Percentiles rank a stretch among this genome's conserved stretches.
phyloP scores from a whole-genome alignment of 805 yeast species.

The Candida piceae region DNA sequence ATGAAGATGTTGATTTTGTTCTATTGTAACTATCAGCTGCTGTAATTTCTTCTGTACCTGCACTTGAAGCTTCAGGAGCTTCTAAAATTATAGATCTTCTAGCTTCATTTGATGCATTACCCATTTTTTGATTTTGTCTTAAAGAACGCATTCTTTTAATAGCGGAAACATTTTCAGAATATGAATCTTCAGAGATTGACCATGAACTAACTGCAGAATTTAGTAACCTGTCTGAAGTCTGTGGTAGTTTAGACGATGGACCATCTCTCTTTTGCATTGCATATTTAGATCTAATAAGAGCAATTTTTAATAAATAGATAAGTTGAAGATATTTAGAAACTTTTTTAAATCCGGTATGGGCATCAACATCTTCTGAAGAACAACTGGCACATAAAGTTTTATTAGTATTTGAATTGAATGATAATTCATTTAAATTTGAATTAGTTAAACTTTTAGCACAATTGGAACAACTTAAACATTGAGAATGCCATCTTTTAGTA shows the following conservation, averaged over 20 bases:
- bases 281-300: slow-evolving; percentile 65
- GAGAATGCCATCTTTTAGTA: slow-evolving; percentile 74
- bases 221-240: not conserved
- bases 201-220: not conserved
- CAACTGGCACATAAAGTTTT: slow-evolving; percentile 60
- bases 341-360: slow-evolving; percentile 49
- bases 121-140: slow-evolving; percentile 54
- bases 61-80: slow-evolving; percentile 47
- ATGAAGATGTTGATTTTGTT: not conserved
- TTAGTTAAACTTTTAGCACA: slow-evolving; percentile 45
- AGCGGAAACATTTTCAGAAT: slow-evolving; percentile 66
- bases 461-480: slow-evolving; percentile 62
- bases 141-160: slow-evolving; percentile 71
- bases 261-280: slow-evolving; percentile 42
- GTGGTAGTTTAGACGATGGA: slow-evolving; percentile 1
- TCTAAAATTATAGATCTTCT: slow-evolving; percentile 64
- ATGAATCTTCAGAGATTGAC: slow-evolving; percentile 37
- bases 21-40: slow-evolving; percentile 1
- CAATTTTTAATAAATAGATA: slow-evolving; percentile 73
- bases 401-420: slow-evolving; percentile 35
- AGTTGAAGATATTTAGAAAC: slow-evolving; percentile 72
- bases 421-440: slow-evolving; percentile 41
- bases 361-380: slow-evolving; percentile 44
- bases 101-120: slow-evolving; percentile 52
- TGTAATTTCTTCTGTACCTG: slow-evolving; percentile 29